Evolutionary conservation across 2,329 filamentous ascomycete species (phyloP).

Genomic region (Trichoderma guizhouense): DNA sequence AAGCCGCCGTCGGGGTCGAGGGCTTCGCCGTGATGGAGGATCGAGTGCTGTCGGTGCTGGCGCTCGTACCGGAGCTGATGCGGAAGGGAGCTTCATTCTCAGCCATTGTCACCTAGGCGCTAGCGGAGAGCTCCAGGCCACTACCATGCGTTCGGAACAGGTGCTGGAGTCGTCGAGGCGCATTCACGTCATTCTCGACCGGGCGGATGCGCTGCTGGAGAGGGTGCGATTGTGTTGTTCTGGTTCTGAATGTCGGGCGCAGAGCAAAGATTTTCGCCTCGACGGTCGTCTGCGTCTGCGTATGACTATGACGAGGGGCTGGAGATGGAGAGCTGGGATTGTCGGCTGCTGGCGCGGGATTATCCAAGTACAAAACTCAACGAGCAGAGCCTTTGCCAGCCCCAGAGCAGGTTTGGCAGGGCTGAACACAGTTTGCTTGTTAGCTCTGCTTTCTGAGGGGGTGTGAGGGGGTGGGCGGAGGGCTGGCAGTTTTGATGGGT

Average conservation of each 20-base stretch:
- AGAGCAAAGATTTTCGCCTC: neutral
- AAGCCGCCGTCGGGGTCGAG: slow-evolving; percentile 33
- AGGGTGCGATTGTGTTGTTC: neutral
- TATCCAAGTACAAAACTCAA: neutral
- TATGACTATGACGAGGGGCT: slow-evolving; percentile 6
- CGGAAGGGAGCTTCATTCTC: slow-evolving; percentile 61
- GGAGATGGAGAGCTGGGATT: slow-evolving; percentile 8
- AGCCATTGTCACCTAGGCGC: slow-evolving; percentile 57
- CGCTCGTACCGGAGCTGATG: slow-evolving; percentile 45
- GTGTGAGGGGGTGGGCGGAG: slow-evolving; percentile 16
- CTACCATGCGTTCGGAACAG: slow-evolving; percentile 26
- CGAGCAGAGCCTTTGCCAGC: neutral
- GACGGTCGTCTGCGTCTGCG: neutral
- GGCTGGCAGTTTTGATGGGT: neutral
- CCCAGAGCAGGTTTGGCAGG: slow-evolving; percentile 12
- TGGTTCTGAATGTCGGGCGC: neutral
- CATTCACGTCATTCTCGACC: slow-evolving; percentile 34
- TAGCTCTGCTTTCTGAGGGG: slow-evolving; percentile 7
- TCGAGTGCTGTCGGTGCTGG: slow-evolving; percentile 57
- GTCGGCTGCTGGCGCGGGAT: slow-evolving; percentile 14
- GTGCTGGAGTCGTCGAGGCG: slow-evolving; percentile 19
- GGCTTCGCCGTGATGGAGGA: slow-evolving; percentile 61
- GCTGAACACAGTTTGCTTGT: slow-evolving; percentile 13
- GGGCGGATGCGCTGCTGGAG: neutral
- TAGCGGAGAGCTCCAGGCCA: slow-evolving; percentile 32